Percentiles rank a stretch among this genome's conserved stretches.
Conservation (phyloP, 495 filamentous ascomycete genomes). For the Penicillium paradoxum region DNA sequence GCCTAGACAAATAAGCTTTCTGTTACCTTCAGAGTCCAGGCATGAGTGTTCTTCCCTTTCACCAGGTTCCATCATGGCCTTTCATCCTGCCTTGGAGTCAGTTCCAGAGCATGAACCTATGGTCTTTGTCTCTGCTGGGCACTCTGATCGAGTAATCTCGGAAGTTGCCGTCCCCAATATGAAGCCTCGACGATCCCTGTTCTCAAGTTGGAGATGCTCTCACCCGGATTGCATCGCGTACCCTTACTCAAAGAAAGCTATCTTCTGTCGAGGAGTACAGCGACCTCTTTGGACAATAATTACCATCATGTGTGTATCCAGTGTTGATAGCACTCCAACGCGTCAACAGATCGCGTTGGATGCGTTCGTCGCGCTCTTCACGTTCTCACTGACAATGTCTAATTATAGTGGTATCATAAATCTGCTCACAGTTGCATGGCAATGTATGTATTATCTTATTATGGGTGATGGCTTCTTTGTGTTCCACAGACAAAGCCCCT, state of each 20-base stretch:
- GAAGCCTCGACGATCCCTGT: neutral
- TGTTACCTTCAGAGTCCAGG: neutral
- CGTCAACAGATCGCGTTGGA: neutral
- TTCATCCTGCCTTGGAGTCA: neutral
- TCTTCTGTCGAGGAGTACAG: neutral
- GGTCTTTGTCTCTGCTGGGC: neutral
- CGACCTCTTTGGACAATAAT: conserved; percentile 9
- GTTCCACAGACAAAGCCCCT: conserved; percentile 13
- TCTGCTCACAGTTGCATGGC: conserved; percentile 3
- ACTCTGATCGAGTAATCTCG: neutral
- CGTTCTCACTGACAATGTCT: neutral
- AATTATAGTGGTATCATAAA: conserved; percentile 8
- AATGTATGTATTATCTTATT: neutral
- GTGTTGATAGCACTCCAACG: neutral
- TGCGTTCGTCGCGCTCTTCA: neutral
- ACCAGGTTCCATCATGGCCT: neutral
- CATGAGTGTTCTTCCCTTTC: neutral
- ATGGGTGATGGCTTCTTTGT: conserved; percentile 18
- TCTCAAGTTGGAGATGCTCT: conserved; percentile 8
- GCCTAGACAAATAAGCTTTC: neutral
- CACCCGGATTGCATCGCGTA: conserved; percentile 1
- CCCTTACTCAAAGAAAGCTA: neutral
- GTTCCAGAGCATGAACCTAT: neutral
- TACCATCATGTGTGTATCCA: conserved; percentile 1
- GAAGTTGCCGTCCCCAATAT: neutral